Conservation (phyloP, 495 filamentous ascomycete species). For the Hyphodiscus hymeniophilus region DNA sequence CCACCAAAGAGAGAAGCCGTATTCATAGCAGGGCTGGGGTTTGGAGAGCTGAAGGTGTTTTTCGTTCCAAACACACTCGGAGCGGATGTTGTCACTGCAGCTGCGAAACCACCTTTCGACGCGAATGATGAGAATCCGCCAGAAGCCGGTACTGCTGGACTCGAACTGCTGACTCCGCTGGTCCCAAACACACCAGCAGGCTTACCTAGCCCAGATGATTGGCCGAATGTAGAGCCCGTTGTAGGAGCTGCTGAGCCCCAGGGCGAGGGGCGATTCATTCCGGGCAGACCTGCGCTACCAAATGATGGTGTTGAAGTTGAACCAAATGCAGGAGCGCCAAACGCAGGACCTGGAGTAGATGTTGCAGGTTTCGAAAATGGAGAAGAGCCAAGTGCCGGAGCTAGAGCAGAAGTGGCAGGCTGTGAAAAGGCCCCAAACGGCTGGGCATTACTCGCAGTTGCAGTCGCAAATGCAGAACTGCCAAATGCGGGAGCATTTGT, state of each 20-base stretch:
- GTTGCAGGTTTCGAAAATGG: too few relatives aligned
- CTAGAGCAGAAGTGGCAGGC: slow-evolving; percentile 8
- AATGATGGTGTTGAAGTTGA: slow-evolving; percentile 35
- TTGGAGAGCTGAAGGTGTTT: slow-evolving; percentile 11
- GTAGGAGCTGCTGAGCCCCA: slow-evolving; percentile 30
- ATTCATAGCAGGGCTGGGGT: neutral
- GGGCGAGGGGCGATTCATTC: slow-evolving; percentile 29
- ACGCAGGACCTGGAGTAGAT: slow-evolving; percentile 20
- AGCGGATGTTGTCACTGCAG: slow-evolving; percentile 22
- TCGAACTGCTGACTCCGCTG: neutral
- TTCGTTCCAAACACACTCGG: slow-evolving; percentile 43
- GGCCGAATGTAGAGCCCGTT: slow-evolving; percentile 25
- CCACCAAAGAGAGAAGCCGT: slow-evolving; percentile 15
- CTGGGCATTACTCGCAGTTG: slow-evolving; percentile 13
- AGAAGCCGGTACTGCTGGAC: slow-evolving; percentile 12
- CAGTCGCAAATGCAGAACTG: slow-evolving; percentile 22
- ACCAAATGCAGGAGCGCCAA: slow-evolving; percentile 28
- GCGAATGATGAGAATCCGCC: slow-evolving; percentile 55
- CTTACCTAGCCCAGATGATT: slow-evolving; percentile 22
- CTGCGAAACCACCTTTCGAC: slow-evolving; percentile 47
- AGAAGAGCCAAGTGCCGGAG: slow-evolving; percentile 43
- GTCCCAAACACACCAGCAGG: slow-evolving; percentile 14
- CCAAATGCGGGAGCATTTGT: slow-evolving; percentile 41
- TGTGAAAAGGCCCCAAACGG: slow-evolving; percentile 27
- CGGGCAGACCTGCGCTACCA: slow-evolving; percentile 36